phyloP scores from a whole-genome alignment of 345 rosid genomes.

The Theobroma cacao region DNA sequence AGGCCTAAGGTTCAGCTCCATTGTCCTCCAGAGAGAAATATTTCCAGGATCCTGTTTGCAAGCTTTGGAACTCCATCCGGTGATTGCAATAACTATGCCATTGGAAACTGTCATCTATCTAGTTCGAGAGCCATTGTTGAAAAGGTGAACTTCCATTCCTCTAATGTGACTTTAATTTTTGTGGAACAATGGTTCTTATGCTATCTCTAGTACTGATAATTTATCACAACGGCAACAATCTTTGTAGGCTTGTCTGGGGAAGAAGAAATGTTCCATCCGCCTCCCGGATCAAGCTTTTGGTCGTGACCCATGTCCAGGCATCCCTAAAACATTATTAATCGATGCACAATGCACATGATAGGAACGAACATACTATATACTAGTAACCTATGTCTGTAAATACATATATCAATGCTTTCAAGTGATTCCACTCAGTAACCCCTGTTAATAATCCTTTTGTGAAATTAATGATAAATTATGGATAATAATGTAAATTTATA shows the following conservation, averaged over 20 bases:
- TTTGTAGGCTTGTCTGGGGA: constrained; percentile 52
- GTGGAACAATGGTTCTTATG: no score
- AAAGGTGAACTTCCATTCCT: constrained; percentile 33
- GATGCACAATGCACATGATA: constrained; percentile 50
- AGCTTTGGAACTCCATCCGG: constrained; percentile 28
- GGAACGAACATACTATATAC: background rate
- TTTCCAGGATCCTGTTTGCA: constrained; percentile 25
- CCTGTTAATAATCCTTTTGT: background rate
- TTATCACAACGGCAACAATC: background rate
- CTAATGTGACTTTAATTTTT: background rate
- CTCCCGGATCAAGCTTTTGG: constrained; percentile 31
- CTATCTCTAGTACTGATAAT: background rate
- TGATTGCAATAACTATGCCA: constrained; percentile 23
- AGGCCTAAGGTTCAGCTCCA: constrained; percentile 19
- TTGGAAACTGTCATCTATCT: constrained; percentile 45
- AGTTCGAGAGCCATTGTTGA: constrained; percentile 35
- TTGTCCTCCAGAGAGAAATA: constrained; percentile 20
- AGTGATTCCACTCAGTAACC: background rate
- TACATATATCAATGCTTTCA: background rate
- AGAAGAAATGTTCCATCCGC: constrained; percentile 41
- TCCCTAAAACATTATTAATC: constrained; percentile 45
- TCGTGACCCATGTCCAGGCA: constrained; percentile 48
- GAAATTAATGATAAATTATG: background rate
- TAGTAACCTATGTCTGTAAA: no score
- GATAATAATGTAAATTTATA: background rate